Evolutionary conservation across 805 yeast genomes (phyloP).

Genomic region (Ogataea populi-albae): DNA sequence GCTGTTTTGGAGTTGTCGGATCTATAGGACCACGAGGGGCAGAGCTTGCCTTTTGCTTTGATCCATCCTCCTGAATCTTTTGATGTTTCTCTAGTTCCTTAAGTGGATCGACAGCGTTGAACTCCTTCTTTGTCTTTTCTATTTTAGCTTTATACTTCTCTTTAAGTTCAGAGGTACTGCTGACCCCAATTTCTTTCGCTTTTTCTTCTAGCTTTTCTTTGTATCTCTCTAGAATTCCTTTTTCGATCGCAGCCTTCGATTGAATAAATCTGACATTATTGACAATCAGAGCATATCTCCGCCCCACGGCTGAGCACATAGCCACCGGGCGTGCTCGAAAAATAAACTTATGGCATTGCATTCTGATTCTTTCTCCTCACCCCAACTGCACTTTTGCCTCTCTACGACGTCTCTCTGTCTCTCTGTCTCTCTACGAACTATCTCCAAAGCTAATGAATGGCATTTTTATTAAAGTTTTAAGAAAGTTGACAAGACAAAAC

Average conservation of each 20-base stretch:
- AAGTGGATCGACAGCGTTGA: constrained; percentile 66
- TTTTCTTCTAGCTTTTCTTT: constrained; percentile 39
- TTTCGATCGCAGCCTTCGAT: constrained; percentile 27
- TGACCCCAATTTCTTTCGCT: constrained; percentile 42
- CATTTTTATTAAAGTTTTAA: too few relatives aligned
- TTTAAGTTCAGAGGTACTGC: constrained; percentile 56
- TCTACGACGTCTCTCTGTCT: too few relatives aligned
- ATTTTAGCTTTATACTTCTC: constrained; percentile 61
- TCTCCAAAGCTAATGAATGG: too few relatives aligned
- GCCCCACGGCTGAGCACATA: too few relatives aligned
- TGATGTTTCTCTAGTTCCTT: constrained; percentile 56
- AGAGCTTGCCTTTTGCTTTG: constrained; percentile 27
- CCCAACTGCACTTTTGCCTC: too few relatives aligned
- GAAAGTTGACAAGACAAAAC: too few relatives aligned
- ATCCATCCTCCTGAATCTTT: constrained; percentile 20
- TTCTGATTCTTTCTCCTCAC: too few relatives aligned
- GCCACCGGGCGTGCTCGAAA: too few relatives aligned
- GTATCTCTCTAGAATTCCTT: constrained; percentile 37
- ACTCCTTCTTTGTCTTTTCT: constrained; percentile 49
- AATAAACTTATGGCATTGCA: too few relatives aligned
- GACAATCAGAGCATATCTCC: constrained; percentile 24
- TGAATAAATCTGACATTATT: constrained; percentile 28
- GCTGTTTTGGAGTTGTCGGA: constrained; percentile 36
- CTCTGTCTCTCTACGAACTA: too few relatives aligned
- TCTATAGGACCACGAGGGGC: constrained; percentile 34